These are phyloP conservation scores for Paraurostyla sp. DNA, from an alignment of 73 alveolate genomes.

Conservation along the genomic window DNA sequence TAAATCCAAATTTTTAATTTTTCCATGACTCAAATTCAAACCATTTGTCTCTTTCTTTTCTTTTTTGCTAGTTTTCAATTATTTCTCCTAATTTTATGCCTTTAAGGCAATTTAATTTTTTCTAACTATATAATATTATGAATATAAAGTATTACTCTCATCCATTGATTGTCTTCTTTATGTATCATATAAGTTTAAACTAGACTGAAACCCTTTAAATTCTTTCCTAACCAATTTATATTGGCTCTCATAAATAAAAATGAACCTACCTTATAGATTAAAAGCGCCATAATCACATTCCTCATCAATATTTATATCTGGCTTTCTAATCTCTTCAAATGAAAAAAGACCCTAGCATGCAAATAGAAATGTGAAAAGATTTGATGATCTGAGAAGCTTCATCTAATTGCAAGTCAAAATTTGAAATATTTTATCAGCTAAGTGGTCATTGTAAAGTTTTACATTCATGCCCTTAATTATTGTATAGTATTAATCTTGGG, in stretches of 20 bases:
- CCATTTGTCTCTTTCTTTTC: background rate
- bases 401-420: conserved; percentile 15
- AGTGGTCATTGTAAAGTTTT: background rate
- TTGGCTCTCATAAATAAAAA: background rate
- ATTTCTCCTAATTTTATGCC: background rate
- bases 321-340: conserved; percentile 19
- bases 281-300: conserved; percentile 51
- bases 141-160: background rate
- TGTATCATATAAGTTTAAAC: background rate
- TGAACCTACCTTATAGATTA: conserved; percentile 1
- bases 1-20: background rate
- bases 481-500: background rate
- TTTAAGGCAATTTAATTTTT: background rate
- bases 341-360: background rate
- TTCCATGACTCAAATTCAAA: background rate
- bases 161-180: conserved; percentile 21
- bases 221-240: conserved; percentile 17
- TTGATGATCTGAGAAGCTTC: conserved; percentile 27
- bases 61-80: background rate
- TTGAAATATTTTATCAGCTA: conserved; percentile 32
- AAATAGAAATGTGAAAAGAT: background rate
- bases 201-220: conserved; percentile 28
- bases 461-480: background rate
- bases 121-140: background rate
- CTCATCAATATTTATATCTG: conserved; percentile 43